These are phyloP conservation scores for Monosporascus sp. DNA, from an alignment of 2,329 filamentous ascomycete genomes.

Conservation along the genomic window DNA sequence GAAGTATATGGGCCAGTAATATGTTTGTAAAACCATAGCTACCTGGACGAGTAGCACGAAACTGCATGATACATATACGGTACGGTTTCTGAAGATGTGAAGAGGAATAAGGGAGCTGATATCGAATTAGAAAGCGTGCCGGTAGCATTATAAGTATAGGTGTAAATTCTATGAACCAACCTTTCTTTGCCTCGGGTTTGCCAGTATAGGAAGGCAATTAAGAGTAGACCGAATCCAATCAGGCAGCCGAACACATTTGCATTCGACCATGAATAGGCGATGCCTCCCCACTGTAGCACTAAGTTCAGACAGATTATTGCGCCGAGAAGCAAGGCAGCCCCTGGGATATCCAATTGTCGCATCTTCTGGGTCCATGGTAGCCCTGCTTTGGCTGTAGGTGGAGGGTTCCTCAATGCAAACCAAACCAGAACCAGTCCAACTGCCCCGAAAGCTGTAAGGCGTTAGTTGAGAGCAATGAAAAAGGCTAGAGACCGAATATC, in stretches of 20 bases:
- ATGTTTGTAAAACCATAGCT: slow-evolving; percentile 16
- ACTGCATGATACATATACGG: slow-evolving; percentile 4
- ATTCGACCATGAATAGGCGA: slow-evolving; percentile 16
- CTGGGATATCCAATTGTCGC: not conserved
- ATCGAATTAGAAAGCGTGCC: not conserved
- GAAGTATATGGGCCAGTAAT: slow-evolving; percentile 16
- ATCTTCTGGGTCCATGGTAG: not conserved
- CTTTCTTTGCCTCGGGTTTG: slow-evolving; percentile 1
- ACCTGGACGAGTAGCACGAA: slow-evolving; percentile 15
- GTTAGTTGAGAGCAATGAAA: not conserved
- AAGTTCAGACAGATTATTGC: slow-evolving; percentile 11
- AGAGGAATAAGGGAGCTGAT: not conserved
- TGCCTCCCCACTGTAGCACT: slow-evolving; percentile 20
- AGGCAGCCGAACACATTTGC: slow-evolving; percentile 18
- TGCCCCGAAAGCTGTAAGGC: not conserved
- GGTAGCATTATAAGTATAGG: not conserved
- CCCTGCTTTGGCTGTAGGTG: not conserved
- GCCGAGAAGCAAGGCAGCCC: not conserved
- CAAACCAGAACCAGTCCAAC: slow-evolving; percentile 1
- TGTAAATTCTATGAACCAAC: not conserved
- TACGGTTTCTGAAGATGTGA: slow-evolving; percentile 2
- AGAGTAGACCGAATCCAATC: slow-evolving; percentile 9
- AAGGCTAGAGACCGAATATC: not conserved
- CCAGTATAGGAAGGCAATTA: not conserved
- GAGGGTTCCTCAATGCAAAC: slow-evolving; percentile 1